Conservation (phyloP, 768 basidiomycete genomes). For the Sarcodon sp. region DNA sequence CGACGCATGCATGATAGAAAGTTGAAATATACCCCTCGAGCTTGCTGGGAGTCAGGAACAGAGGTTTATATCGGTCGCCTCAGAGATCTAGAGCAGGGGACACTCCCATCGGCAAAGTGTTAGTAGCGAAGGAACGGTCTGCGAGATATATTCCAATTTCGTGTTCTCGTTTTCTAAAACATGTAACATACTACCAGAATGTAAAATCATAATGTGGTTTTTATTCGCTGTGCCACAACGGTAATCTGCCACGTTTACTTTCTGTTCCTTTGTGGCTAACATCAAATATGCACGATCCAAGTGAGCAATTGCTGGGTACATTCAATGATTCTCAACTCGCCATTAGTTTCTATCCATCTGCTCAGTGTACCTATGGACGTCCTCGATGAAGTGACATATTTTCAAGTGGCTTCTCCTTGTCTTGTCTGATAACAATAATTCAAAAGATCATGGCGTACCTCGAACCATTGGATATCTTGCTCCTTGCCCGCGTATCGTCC, state of each 20-base stretch:
- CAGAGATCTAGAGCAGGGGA: neutral
- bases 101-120: too few species aligned
- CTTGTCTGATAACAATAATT: neutral
- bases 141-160: too few species aligned
- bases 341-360: conserved; percentile 4
- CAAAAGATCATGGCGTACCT: conserved; percentile 7
- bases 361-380: conserved; percentile 12
- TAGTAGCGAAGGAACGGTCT: too few species aligned
- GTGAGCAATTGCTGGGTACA: too few species aligned
- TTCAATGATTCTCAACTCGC: too few species aligned
- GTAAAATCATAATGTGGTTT: too few species aligned
- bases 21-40: neutral
- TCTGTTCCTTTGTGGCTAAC: too few species aligned
- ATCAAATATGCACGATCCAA: too few species aligned
- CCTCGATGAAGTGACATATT: neutral
- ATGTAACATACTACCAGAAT: too few species aligned
- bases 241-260: too few species aligned
- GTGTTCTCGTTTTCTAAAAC: too few species aligned
- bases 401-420: neutral
- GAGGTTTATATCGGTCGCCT: neutral
- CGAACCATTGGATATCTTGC: conserved; percentile 10
- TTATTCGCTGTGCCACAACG: too few species aligned
- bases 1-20: neutral
- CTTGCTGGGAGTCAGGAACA: neutral
- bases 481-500: conserved; percentile 7